Percentiles rank a stretch among this genome's conserved stretches.
Evolutionary conservation across 129 eudicot species (phyloP).

Genomic region (Ambrosia artemisiifolia): DNA sequence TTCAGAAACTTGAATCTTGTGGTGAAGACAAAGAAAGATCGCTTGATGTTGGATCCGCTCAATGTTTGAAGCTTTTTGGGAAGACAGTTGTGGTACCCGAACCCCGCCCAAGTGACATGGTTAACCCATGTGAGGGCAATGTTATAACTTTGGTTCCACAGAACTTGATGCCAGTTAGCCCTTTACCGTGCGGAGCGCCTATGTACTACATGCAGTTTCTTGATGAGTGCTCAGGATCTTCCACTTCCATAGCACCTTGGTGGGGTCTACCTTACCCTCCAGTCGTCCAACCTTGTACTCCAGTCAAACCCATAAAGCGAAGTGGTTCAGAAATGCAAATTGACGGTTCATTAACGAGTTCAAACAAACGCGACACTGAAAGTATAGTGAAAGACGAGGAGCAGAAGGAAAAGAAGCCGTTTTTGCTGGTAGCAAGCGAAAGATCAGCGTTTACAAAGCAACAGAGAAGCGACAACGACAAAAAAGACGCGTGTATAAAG

Average conservation of each 20-base stretch:
- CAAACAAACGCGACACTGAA: slow-evolving; percentile 47
- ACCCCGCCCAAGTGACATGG: slow-evolving; percentile 7
- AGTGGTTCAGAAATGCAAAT: slow-evolving; percentile 28
- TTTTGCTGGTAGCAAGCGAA: slow-evolving; percentile 27
- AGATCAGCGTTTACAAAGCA: slow-evolving; percentile 31
- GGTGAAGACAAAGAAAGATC: slow-evolving; percentile 38
- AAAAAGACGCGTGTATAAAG: slow-evolving; percentile 25
- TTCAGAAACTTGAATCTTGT: slow-evolving; percentile 44
- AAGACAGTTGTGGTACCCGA: slow-evolving; percentile 55
- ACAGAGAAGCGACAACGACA: slow-evolving; percentile 18
- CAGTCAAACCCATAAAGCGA: slow-evolving; percentile 1
- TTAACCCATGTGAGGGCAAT: slow-evolving; percentile 3
- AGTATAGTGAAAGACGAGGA: slow-evolving; percentile 4
- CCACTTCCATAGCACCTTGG: slow-evolving; percentile 39
- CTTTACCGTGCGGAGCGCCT: slow-evolving; percentile 32
- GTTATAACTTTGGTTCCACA: slow-evolving; percentile 15
- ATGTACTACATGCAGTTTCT: slow-evolving; percentile 37
- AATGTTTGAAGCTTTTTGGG: slow-evolving; percentile 74
- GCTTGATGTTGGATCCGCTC: slow-evolving; percentile 34
- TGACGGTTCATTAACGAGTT: slow-evolving; percentile 51
- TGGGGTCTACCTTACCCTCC: slow-evolving; percentile 40
- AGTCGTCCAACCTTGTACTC: slow-evolving; percentile 6
- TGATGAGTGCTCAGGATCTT: slow-evolving; percentile 29
- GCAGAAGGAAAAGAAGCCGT: slow-evolving; percentile 2
- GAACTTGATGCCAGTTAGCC: slow-evolving; percentile 20